Percentiles rank a stretch among this genome's conserved stretches.
Evolutionary conservation across 176 grass and related monocot genomes (phyloP).

Genomic region (Dactylis glomerata): DNA sequence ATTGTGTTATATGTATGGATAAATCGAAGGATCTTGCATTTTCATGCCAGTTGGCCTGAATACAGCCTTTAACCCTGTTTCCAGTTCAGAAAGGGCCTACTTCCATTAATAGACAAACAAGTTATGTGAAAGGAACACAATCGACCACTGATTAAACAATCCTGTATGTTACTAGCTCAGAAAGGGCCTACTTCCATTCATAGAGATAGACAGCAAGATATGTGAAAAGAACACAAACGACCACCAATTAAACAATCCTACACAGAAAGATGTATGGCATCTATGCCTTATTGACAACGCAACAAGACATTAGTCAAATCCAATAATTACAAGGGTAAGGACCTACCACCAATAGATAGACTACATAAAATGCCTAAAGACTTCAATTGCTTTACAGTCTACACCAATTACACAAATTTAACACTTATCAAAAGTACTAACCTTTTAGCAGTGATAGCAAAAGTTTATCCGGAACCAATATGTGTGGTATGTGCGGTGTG

Average conservation of each 20-base stretch:
- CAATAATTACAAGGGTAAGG: not conserved
- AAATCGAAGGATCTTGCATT: slow-evolving; percentile 88
- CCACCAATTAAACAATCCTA: not conserved
- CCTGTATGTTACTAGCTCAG: not conserved
- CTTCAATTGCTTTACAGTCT: not conserved
- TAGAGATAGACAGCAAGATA: slow-evolving; percentile 1
- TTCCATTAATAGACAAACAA: not conserved
- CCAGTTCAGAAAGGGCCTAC: not conserved
- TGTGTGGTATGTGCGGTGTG: not conserved
- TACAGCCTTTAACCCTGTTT: not conserved
- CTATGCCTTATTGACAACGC: not conserved
- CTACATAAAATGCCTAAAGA: not conserved
- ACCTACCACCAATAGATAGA: slow-evolving; percentile 4
- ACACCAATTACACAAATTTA: slow-evolving; percentile 3
- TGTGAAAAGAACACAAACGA: not conserved
- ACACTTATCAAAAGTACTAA: not conserved
- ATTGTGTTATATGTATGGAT: slow-evolving; percentile 85
- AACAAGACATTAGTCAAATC: not conserved
- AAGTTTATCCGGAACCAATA: not conserved
- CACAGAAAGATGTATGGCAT: not conserved
- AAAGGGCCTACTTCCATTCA: not conserved
- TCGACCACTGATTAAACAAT: not conserved
- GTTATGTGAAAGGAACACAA: not conserved
- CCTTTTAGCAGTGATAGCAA: not conserved
- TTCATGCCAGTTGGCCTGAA: not conserved